Percentiles rank a stretch among this genome's conserved stretches.
These are phyloP conservation scores for Medicago ruthenica DNA, from an alignment of 306 rosid species.

Conservation along the genomic window DNA sequence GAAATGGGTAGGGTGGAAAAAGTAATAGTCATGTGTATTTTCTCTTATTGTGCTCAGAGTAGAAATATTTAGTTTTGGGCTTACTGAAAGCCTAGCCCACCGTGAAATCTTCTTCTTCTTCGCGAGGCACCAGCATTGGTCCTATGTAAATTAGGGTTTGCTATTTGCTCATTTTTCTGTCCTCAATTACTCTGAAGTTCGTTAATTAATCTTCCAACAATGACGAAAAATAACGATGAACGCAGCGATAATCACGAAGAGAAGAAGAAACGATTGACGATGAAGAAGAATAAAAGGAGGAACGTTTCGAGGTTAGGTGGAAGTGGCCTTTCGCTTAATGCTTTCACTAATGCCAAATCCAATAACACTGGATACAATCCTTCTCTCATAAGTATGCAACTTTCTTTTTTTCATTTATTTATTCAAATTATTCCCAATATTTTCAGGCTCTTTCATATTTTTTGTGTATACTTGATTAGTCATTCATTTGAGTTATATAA, in stretches of 20 bases:
- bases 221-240: conserved; percentile 60
- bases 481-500: background rate
- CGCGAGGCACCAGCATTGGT: background rate
- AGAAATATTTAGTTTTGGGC: background rate
- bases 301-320: conserved; percentile 64
- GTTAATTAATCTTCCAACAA: conserved; percentile 27
- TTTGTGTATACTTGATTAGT: background rate
- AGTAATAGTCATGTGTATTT: no score
- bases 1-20: no score
- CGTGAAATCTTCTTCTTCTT: background rate
- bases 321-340: conserved; percentile 68
- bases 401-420: background rate
- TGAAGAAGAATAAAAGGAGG: conserved; percentile 49
- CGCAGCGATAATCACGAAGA: conserved; percentile 31
- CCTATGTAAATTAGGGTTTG: conserved; percentile 43
- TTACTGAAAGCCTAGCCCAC: background rate
- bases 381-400: conserved; percentile 68
- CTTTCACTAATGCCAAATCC: conserved; percentile 68
- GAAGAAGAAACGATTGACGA: conserved; percentile 38
- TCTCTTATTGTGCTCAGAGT: background rate
- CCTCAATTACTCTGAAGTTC: conserved; percentile 20
- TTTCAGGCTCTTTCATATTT: background rate
- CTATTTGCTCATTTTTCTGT: background rate
- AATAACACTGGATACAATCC: conserved; percentile 68
- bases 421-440: background rate